phyloP scores from a whole-genome alignment of 768 basidiomycete genomes.

The Amanita exitialis region DNA sequence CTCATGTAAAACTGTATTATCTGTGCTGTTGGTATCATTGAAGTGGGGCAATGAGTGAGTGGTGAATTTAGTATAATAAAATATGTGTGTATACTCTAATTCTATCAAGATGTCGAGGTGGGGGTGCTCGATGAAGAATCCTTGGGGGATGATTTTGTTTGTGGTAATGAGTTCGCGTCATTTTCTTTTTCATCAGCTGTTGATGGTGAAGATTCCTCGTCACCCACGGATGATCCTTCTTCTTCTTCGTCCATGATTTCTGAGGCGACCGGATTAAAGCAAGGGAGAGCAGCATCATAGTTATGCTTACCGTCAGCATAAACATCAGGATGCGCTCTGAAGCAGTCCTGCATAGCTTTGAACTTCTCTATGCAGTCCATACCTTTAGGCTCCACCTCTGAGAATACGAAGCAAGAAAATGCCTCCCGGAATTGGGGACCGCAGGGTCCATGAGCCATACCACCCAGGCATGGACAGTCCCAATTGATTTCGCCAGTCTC shows the following conservation, averaged over 20 bases:
- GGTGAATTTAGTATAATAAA: conserved; percentile 4
- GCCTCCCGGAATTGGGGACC: conserved; percentile 89
- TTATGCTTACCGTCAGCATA: conserved; percentile 77
- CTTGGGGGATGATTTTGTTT: not conserved
- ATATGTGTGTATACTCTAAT: not conserved
- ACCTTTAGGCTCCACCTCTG: conserved; percentile 93
- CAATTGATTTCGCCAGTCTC: conserved; percentile 99
- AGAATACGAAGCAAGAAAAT: conserved; percentile 94
- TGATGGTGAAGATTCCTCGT: conserved; percentile 7
- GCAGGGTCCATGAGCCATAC: conserved; percentile 97
- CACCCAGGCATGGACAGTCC: conserved; percentile 98
- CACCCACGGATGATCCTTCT: conserved; percentile 9
- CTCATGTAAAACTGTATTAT: not conserved
- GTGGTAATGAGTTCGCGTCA: not conserved
- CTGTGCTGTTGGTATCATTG: conserved; percentile 1
- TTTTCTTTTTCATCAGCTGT: not conserved
- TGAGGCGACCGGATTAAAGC: conserved; percentile 15
- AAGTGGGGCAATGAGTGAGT: conserved; percentile 6
- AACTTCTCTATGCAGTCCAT: conserved; percentile 98
- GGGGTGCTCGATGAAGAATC: not conserved
- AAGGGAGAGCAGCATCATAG: not conserved
- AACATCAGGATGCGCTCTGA: conserved; percentile 91
- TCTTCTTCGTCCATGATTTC: conserved; percentile 67
- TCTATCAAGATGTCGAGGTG: not conserved
- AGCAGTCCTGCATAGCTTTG: conserved; percentile 96